These are phyloP conservation scores for Boletus rubroflammeus DNA, from an alignment of 768 basidiomycete genomes.

Conservation along the genomic window DNA sequence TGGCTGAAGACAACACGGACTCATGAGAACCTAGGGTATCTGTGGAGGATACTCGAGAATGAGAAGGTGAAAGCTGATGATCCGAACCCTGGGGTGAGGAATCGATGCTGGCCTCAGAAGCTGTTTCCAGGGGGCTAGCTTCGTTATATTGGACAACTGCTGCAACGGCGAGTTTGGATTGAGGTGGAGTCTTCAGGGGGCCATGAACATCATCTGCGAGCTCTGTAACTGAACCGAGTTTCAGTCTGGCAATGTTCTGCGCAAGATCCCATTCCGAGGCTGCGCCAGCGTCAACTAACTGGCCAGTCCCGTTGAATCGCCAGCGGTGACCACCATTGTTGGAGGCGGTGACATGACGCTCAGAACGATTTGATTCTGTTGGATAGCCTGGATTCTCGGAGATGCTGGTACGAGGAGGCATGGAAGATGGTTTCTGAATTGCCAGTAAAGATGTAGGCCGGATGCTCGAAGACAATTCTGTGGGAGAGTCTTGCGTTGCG, in stretches of 20 bases:
- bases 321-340: slow-evolving; percentile 47
- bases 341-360: slow-evolving; percentile 37
- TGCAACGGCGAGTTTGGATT: slow-evolving; percentile 53
- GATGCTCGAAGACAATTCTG: slow-evolving; percentile 33
- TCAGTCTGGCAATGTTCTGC: slow-evolving; percentile 69
- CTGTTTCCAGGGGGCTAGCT: slow-evolving; percentile 68
- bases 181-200: slow-evolving; percentile 64
- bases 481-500: slow-evolving; percentile 37
- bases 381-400: slow-evolving; percentile 21
- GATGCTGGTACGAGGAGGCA: slow-evolving; percentile 45
- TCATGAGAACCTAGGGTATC: slow-evolving; percentile 66
- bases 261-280: slow-evolving; percentile 66
- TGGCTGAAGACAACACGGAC: slow-evolving; percentile 47
- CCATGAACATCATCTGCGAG: slow-evolving; percentile 45
- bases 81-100: slow-evolving; percentile 71
- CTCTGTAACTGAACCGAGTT: slow-evolving; percentile 57
- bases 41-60: slow-evolving; percentile 81
- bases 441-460: slow-evolving; percentile 30
- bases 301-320: slow-evolving; percentile 62
- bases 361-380: slow-evolving; percentile 31
- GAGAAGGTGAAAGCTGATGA: slow-evolving; percentile 61
- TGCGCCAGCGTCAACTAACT: slow-evolving; percentile 53
- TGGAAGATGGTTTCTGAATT: slow-evolving; percentile 40
- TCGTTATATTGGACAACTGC: slow-evolving; percentile 57
- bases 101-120: slow-evolving; percentile 65